Evolutionary conservation across 495 filamentous ascomycete species (phyloP), one percentile per base, ranked within the genome.

Genomic region (Aspergillus saccharolyticus): DNA sequence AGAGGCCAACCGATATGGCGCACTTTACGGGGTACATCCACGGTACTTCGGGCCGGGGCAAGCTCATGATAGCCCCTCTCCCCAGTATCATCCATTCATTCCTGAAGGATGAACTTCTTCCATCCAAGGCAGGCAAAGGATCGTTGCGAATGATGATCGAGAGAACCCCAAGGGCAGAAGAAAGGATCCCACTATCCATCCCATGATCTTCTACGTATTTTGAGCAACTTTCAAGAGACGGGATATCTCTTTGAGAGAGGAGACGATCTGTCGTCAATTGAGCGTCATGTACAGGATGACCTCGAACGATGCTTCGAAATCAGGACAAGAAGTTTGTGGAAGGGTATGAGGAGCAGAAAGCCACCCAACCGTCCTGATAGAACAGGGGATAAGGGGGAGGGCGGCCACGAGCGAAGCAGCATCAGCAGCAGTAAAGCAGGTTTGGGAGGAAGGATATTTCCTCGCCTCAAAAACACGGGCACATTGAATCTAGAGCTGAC

Each of bases 131-230:
- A 49, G 46, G 24, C 15, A 30, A 50, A 30, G 12, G 12, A 39
- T 28, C 18, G n/a, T 18, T 28, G 18, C 47, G 47, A n/a, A 30
- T 30, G 47, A 50, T 30, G 47, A 28, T 28, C n/a, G 17, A 30
- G 47, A 2, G 46, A 49, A 28, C 3, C 4, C 25, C 20, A 45
- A 45, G 1, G 14, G 48, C 12, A 30, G 4, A 5, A 46, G 8
- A 48, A 4, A 18, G 45, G 28, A 25, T 51, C 19, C 24, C 16
- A 24, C 45, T 43, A 47, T 61, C 59, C 54, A 47, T 61, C 59
- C 54, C 54, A 45, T 57, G 44, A 57, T 61, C 49, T 33, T n/a
- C 20, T 52, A 45, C 50, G 24, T 25, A n/a, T 39, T 15, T 25
- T 28, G 51, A 28, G 22, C 43, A 19, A 39, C 33, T 24, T n/a